Conservation (phyloP, 140 eudicot genomes). For the Bidens hawaiensis region DNA sequence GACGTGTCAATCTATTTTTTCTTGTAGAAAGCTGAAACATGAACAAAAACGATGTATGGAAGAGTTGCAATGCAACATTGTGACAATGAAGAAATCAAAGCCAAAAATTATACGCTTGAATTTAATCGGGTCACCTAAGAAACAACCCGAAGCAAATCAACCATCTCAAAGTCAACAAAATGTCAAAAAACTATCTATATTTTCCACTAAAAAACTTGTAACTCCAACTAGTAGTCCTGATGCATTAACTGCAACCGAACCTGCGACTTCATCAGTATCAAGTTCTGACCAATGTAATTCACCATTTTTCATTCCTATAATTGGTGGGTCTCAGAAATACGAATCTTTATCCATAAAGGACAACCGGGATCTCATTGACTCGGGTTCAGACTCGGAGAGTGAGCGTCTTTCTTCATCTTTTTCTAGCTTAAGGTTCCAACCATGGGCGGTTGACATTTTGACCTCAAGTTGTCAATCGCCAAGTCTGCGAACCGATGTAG, state of each 20-base stretch:
- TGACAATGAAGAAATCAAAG: conserved; percentile 61
- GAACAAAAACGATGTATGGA: conserved; percentile 88
- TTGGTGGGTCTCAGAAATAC: conserved; percentile 28
- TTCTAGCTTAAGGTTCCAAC: conserved; percentile 72
- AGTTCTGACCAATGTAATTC: conserved; percentile 94
- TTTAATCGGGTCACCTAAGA: conserved; percentile 60
- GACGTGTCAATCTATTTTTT: neutral
- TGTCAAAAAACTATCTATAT: conserved; percentile 16
- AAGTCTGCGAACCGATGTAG: conserved; percentile 1
- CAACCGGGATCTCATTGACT: conserved; percentile 40
- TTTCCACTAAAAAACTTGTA: conserved; percentile 39
- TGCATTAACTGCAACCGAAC: conserved; percentile 65
- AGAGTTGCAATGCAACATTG: conserved; percentile 95
- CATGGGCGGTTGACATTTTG: conserved; percentile 61
- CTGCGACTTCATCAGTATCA: conserved; percentile 81
- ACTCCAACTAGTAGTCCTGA: conserved; percentile 92
- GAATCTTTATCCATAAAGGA: conserved; percentile 27
- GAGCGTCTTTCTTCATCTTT: conserved; percentile 54
- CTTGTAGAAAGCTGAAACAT: conserved; percentile 68
- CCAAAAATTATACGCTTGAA: conserved; percentile 84
- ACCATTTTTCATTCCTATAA: conserved; percentile 51
- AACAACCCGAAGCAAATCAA: conserved; percentile 45
- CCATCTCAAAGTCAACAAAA: conserved; percentile 28
- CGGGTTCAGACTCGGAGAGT: conserved; percentile 64
- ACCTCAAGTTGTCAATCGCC: conserved; percentile 33